These are phyloP conservation scores for Pseudozyma hubeiensis DNA, from an alignment of 1,284 basidiomycete species.

Conservation along the genomic window DNA sequence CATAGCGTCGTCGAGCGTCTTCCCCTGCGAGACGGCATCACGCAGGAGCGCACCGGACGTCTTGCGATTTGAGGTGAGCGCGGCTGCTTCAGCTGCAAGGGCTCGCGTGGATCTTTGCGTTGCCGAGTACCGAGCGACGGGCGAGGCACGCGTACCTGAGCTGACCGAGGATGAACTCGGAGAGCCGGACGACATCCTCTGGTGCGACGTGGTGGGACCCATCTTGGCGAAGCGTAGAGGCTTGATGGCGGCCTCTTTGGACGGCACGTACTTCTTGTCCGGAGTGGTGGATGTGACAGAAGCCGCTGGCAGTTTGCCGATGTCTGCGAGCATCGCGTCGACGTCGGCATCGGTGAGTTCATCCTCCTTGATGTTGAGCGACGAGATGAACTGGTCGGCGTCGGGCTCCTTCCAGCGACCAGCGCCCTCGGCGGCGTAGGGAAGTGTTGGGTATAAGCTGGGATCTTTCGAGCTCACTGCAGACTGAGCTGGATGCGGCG, in stretches of 20 bases:
- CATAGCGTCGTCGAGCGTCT: constrained; percentile 51
- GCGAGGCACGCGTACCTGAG: constrained; percentile 22
- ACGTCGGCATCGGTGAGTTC: constrained; percentile 58
- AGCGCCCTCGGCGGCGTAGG: constrained; percentile 52
- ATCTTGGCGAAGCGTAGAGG: constrained; percentile 60
- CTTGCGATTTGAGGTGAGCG: constrained; percentile 49
- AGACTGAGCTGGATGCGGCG: constrained; percentile 43
- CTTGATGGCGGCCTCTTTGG: constrained; percentile 52
- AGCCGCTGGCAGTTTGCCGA: constrained; percentile 23
- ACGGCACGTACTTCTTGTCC: constrained; percentile 47
- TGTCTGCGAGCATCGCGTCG: constrained; percentile 41
- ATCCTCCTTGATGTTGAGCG: constrained; percentile 55
- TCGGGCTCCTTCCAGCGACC: constrained; percentile 49
- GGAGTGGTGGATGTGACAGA: constrained; percentile 5
- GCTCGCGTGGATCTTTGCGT: constrained; percentile 48
- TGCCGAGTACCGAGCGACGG: constrained; percentile 45
- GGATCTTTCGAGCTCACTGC: constrained; percentile 51
- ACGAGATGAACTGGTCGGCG: constrained; percentile 59
- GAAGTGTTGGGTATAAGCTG: constrained; percentile 42
- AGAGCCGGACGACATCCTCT: constrained; percentile 18
- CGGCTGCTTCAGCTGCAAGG: constrained; percentile 57
- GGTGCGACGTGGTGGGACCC: constrained; percentile 38
- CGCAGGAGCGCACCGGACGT: constrained; percentile 45
- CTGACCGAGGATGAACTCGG: constrained; percentile 18
- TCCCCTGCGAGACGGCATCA: constrained; percentile 50